Evolutionary conservation across 192 early-diverging fungal genomes (phyloP).

Genomic region (Entrophospora sp.): DNA sequence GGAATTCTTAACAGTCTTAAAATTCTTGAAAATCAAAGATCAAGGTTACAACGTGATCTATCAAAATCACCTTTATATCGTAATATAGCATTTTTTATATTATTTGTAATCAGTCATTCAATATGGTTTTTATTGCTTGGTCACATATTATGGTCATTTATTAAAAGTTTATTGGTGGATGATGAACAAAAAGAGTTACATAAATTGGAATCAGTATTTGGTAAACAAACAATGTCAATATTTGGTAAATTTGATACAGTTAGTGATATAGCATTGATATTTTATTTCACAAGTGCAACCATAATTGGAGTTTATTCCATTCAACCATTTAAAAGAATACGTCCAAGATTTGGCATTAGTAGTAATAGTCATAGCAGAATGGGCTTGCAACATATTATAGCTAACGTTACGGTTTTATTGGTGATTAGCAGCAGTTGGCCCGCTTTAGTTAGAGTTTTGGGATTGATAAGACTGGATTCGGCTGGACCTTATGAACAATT

Average conservation of each 20-base stretch:
- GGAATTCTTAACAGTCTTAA: slow-evolving; percentile 6
- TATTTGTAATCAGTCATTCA: slow-evolving; percentile 7
- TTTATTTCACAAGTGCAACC: slow-evolving; percentile 16
- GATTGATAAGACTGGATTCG: neutral
- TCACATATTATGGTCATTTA: neutral
- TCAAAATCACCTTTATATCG: slow-evolving; percentile 16
- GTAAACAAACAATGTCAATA: slow-evolving; percentile 14
- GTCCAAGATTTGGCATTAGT: neutral
- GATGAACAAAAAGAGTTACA: neutral
- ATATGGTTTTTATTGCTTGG: neutral
- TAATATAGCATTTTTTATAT: slow-evolving; percentile 13
- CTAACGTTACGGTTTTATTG: slow-evolving; percentile 17
- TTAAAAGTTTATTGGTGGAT: slow-evolving; percentile 10
- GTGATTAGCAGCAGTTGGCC: slow-evolving; percentile 16
- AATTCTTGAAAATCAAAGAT: slow-evolving; percentile 5
- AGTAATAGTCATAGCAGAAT: too few species aligned
- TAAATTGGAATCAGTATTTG: slow-evolving; percentile 8
- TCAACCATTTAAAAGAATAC: neutral
- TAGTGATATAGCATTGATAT: slow-evolving; percentile 10
- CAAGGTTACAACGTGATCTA: neutral
- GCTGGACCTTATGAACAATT: slow-evolving; percentile 19
- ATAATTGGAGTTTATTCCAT: slow-evolving; percentile 19
- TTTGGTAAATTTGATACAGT: slow-evolving; percentile 6
- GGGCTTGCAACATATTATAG: slow-evolving; percentile 8
- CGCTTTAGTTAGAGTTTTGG: slow-evolving; percentile 6